Evolutionary conservation across 208 protist species (phyloP).

Genomic region (Angomonas ambiguus): DNA sequence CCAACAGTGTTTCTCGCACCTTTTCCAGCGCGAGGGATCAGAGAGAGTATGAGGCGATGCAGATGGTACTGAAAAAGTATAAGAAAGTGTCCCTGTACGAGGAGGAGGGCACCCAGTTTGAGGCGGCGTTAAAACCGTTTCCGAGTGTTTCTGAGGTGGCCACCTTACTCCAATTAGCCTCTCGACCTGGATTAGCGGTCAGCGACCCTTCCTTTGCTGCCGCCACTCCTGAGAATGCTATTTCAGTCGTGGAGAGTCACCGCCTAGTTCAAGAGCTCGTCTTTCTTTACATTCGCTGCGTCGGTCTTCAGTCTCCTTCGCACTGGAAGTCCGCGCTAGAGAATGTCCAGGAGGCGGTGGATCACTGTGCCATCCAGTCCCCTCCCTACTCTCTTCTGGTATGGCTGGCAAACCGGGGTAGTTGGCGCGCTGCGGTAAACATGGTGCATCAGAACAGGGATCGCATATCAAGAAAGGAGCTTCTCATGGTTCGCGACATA

Average conservation of each 20-base stretch:
- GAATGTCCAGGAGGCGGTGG: constrained; percentile 11
- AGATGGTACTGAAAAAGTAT: background rate
- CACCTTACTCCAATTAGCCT: constrained; percentile 2
- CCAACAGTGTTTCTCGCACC: background rate
- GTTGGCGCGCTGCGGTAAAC: background rate
- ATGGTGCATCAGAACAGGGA: background rate
- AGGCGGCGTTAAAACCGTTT: background rate
- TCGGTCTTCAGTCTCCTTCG: constrained; percentile 42
- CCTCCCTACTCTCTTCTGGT: constrained; percentile 1
- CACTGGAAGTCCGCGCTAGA: constrained; percentile 37
- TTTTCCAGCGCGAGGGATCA: background rate
- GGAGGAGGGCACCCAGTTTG: background rate
- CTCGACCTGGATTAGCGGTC: background rate
- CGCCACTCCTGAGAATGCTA: constrained; percentile 17
- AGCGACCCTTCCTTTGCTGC: constrained; percentile 20
- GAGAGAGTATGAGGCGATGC: background rate
- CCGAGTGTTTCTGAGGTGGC: background rate
- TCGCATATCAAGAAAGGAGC: background rate
- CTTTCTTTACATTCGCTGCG: constrained; percentile 36
- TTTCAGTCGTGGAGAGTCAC: constrained; percentile 19
- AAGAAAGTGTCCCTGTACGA: background rate
- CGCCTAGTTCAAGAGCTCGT: constrained; percentile 40
- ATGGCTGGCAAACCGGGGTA: background rate
- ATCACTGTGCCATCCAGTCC: background rate
- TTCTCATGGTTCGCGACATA: background rate